Evolutionary conservation across 768 basidiomycete genomes (phyloP).

Genomic region (Termitomyces sp.): DNA sequence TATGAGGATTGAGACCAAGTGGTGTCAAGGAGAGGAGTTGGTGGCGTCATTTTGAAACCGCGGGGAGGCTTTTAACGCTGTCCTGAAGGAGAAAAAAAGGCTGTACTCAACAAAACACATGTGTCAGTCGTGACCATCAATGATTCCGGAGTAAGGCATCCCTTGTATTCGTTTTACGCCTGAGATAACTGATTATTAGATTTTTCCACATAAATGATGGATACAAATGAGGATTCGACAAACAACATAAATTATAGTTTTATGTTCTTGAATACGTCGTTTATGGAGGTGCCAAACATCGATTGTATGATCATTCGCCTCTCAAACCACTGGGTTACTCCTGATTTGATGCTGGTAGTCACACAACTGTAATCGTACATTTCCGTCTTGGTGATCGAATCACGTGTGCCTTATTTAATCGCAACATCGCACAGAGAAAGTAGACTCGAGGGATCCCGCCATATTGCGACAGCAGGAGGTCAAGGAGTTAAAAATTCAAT

Average conservation of each 20-base stretch:
- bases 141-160: background rate
- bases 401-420: no score
- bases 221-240: background rate
- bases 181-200: background rate
- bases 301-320: background rate
- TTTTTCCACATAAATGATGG: background rate
- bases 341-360: no score
- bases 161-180: background rate
- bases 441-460: background rate
- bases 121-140: background rate
- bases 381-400: no score
- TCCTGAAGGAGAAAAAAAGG: background rate
- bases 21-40: background rate
- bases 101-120: background rate
- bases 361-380: no score
- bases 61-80: background rate
- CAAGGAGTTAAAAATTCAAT: no score
- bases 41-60: background rate
- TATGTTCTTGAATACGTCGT: background rate
- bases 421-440: background rate
- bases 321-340: background rate
- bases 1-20: background rate
- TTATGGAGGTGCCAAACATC: no score
- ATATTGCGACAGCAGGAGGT: background rate
- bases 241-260: no score